Evolutionary conservation across 1,139 yeast genomes (phyloP).

Genomic region (Suhomyces atakaporum): DNA sequence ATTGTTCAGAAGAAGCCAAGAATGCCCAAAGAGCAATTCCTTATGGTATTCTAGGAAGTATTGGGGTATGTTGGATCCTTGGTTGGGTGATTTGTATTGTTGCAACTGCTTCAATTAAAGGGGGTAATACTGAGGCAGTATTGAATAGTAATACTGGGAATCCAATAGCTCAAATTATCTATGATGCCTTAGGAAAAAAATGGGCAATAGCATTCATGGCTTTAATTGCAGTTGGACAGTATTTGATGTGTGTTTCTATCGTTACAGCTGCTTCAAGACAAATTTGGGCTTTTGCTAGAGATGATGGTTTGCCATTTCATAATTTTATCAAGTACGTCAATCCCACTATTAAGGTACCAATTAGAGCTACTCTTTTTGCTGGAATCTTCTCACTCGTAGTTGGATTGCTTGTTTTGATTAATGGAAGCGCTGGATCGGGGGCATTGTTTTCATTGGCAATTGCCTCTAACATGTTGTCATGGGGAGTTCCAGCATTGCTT

Average conservation of each 20-base stretch:
- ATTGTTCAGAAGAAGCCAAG: slow-evolving; percentile 34
- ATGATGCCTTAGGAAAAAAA: slow-evolving; percentile 63
- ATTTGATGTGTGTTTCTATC: slow-evolving; percentile 63
- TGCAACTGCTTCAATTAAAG: slow-evolving; percentile 52
- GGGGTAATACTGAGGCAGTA: slow-evolving; percentile 42
- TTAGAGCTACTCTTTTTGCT: slow-evolving; percentile 36
- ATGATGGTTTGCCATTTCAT: slow-evolving; percentile 45
- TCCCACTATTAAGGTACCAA: slow-evolving; percentile 27
- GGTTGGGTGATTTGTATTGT: slow-evolving; percentile 63
- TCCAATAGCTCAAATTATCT: slow-evolving; percentile 66
- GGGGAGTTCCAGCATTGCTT: slow-evolving; percentile 45
- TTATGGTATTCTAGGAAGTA: slow-evolving; percentile 47
- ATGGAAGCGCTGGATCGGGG: slow-evolving; percentile 36
- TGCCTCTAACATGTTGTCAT: slow-evolving; percentile 45
- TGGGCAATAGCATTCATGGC: slow-evolving; percentile 72
- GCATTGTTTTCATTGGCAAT: slow-evolving; percentile 55
- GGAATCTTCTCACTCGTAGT: slow-evolving; percentile 28
- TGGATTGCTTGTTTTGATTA: slow-evolving; percentile 35
- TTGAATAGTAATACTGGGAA: slow-evolving; percentile 51
- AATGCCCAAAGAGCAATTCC: slow-evolving; percentile 32
- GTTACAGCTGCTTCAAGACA: slow-evolving; percentile 53
- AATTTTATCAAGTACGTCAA: slow-evolving; percentile 30
- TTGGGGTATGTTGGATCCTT: slow-evolving; percentile 57
- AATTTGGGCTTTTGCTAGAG: slow-evolving; percentile 53
- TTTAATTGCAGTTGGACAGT: slow-evolving; percentile 60